Percentiles rank a stretch among this genome's conserved stretches.
Evolutionary conservation across 2,329 filamentous ascomycete species (phyloP).

Genomic region (Aulographum hederae): DNA sequence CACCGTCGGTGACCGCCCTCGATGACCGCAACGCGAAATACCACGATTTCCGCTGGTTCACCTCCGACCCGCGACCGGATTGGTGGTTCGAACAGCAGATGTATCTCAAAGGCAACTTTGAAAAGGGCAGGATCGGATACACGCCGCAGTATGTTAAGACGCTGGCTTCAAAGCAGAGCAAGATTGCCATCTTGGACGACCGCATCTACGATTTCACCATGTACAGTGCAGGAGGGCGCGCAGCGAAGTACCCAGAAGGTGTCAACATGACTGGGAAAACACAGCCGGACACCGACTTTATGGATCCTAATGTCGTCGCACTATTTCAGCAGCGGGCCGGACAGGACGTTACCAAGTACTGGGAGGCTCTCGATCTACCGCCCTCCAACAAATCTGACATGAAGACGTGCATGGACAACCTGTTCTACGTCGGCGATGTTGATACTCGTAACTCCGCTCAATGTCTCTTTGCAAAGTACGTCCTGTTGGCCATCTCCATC

Average conservation of each 20-base stretch:
- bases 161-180: constrained; percentile 43
- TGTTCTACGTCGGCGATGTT: constrained; percentile 84
- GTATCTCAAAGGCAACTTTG: constrained; percentile 57
- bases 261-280: constrained; percentile 22
- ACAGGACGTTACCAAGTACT: constrained; percentile 65
- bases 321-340: constrained; percentile 66
- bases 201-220: constrained; percentile 79
- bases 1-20: constrained; percentile 43
- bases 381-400: constrained; percentile 42
- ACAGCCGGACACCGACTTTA: constrained; percentile 51
- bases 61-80: constrained; percentile 64
- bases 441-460: constrained; percentile 76
- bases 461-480: constrained; percentile 78
- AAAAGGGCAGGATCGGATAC: constrained; percentile 77
- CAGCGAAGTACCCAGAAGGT: constrained; percentile 38
- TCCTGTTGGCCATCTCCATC: constrained; percentile 70
- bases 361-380: constrained; percentile 50
- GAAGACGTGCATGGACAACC: constrained; percentile 72
- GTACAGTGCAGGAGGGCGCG: constrained; percentile 61
- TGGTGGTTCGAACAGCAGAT: constrained; percentile 89
- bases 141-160: constrained; percentile 58
- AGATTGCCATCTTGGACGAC: constrained; percentile 61
- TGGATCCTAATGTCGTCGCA: constrained; percentile 54
- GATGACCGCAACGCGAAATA: constrained; percentile 61
- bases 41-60: constrained; percentile 82